A percentile compares a stretch with the other conserved stretches of the same genome.
Evolutionary conservation across 176 grass and related monocot genomes (phyloP).

Genomic region (Panicum miliaceum): DNA sequence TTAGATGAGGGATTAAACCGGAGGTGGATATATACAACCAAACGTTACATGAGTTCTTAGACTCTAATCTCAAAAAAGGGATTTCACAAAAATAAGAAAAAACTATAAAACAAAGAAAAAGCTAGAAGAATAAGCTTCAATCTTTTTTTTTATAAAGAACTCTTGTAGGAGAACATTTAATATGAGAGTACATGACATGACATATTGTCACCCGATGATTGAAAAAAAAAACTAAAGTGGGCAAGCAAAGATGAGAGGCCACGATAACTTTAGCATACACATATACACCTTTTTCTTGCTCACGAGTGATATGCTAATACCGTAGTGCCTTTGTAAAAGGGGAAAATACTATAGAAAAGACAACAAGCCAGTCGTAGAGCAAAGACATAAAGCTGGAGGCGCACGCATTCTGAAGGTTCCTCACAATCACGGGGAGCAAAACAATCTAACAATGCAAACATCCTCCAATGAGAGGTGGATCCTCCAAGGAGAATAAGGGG

Average conservation of each 20-base stretch:
- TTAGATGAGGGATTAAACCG: too few relatives aligned
- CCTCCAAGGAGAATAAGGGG: slow-evolving; percentile 35
- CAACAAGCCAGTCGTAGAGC: not conserved
- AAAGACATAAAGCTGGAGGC: slow-evolving; percentile 22
- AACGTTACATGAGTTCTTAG: too few relatives aligned
- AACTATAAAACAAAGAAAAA: too few relatives aligned
- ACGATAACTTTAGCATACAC: slow-evolving; percentile 16
- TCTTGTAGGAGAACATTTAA: not conserved
- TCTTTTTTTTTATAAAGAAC: too few relatives aligned
- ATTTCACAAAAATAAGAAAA: too few relatives aligned
- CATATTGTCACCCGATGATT: not conserved
- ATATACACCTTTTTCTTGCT: not conserved
- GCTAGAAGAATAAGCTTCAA: too few relatives aligned
- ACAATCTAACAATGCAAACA: not conserved
- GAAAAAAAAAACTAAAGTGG: too few relatives aligned
- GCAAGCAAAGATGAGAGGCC: not conserved
- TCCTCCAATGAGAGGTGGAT: slow-evolving; percentile 30
- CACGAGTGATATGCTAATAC: not conserved
- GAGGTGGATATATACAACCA: too few relatives aligned
- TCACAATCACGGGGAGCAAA: not conserved
- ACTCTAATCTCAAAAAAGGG: too few relatives aligned
- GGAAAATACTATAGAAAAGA: not conserved
- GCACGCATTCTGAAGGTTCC: not conserved
- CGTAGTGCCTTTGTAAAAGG: not conserved
- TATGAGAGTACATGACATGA: not conserved